Evolutionary conservation across 1,284 basidiomycete species (phyloP).

Genomic region (Coniophora puteana): DNA sequence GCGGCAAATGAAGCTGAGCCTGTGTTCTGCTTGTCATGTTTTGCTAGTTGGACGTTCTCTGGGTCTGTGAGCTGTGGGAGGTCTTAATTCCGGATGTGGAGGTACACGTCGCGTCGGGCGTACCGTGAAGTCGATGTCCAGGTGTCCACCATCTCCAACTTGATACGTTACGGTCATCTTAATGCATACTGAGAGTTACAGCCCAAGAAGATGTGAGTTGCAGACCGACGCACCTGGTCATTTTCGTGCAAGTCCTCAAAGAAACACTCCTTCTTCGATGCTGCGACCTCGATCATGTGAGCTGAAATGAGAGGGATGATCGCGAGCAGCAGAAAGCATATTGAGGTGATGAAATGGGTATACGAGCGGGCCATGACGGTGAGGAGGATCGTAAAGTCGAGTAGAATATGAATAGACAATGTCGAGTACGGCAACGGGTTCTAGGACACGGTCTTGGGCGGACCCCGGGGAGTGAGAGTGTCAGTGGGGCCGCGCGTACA

Average conservation of each 20-base stretch:
- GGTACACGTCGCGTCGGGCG: slow-evolving; percentile 17
- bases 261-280: slow-evolving; percentile 92
- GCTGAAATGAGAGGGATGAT: slow-evolving; percentile 46
- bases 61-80: slow-evolving; percentile 74
- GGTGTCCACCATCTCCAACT: slow-evolving; percentile 93
- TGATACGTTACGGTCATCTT: slow-evolving; percentile 99
- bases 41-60: slow-evolving; percentile 61
- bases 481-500: slow-evolving; percentile 17
- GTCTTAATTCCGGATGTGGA: not conserved
- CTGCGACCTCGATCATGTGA: slow-evolving; percentile 69
- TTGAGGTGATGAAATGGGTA: slow-evolving; percentile 22
- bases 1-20: slow-evolving; percentile 90
- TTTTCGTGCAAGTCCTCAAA: slow-evolving; percentile 95
- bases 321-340: slow-evolving; percentile 37
- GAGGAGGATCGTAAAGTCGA: too few relatives aligned
- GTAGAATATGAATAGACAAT: too few relatives aligned
- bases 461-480: slow-evolving; percentile 12
- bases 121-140: slow-evolving; percentile 97
- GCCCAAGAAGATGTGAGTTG: slow-evolving; percentile 7
- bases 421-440: too few relatives aligned
- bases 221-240: slow-evolving; percentile 68
- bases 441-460: too few relatives aligned
- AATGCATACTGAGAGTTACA: not conserved
- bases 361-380: slow-evolving; percentile 37
- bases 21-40: slow-evolving; percentile 85